These are phyloP conservation scores for Sporothrix globosa DNA, from an alignment of 2,329 filamentous ascomycete species.

Conservation along the genomic window DNA sequence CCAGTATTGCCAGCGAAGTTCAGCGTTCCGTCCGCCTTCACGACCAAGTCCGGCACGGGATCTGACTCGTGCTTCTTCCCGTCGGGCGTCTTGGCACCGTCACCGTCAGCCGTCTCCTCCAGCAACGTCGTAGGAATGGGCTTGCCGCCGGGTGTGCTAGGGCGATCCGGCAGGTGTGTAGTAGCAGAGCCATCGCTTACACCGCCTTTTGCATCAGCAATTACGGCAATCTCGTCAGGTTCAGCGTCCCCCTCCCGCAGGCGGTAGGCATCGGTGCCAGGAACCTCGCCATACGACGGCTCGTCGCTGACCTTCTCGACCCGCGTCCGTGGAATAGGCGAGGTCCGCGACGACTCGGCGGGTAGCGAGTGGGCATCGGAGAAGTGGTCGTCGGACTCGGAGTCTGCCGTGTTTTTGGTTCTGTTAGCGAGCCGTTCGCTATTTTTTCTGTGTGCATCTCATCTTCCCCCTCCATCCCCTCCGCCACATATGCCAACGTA, in stretches of 20 bases:
- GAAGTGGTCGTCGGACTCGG: slow-evolving; percentile 71
- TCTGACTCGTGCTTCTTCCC: slow-evolving; percentile 55
- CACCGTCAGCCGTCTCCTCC: slow-evolving; percentile 54
- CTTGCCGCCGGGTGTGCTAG: slow-evolving; percentile 44
- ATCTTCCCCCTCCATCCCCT: background rate
- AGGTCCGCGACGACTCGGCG: slow-evolving; percentile 48
- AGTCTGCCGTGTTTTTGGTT: slow-evolving; percentile 45
- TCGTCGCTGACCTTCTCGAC: slow-evolving; percentile 63
- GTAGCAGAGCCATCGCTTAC: background rate
- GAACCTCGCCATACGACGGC: slow-evolving; percentile 63
- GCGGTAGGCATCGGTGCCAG: slow-evolving; percentile 61
- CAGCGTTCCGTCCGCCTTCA: slow-evolving; percentile 51
- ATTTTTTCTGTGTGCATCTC: background rate
- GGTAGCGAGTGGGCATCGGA: slow-evolving; percentile 64
- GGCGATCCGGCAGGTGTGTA: slow-evolving; percentile 11
- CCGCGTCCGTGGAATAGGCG: slow-evolving; percentile 61
- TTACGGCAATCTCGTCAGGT: slow-evolving; percentile 63
- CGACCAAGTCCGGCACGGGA: slow-evolving; percentile 57
- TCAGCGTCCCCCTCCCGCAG: slow-evolving; percentile 60
- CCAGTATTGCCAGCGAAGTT: slow-evolving; percentile 42
- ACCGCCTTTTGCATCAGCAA: slow-evolving; percentile 42
- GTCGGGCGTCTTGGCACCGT: slow-evolving; percentile 50
- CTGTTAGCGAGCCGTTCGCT: slow-evolving; percentile 28
- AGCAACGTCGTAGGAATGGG: slow-evolving; percentile 58
- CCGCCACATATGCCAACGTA: slow-evolving; percentile 40